Base-by-base conservation (phyloP, 805 yeast genomes). In the Kodamaea laetipori region DNA sequence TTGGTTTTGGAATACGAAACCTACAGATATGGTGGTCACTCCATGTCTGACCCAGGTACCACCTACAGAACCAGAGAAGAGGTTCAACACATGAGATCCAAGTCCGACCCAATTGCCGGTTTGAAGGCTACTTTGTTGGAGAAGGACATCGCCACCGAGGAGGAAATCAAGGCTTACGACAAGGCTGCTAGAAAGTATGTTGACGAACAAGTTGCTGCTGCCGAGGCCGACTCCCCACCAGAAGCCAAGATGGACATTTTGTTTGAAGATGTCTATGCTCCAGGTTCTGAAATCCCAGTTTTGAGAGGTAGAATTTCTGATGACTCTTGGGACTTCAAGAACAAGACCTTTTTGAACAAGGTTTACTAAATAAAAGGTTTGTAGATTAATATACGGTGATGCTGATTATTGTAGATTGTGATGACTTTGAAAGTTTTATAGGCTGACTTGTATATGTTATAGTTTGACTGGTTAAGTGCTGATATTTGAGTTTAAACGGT, bases 31-130 rank as follows among this genome's bases (percentile, higher is more conserved):
- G 98, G 98, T 78, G 99, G 99, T 71, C 99, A 94, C 82, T 94
- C 99, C 57, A 94, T 94, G 98, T 92, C 98, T 57, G 99, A 94
- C 75, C 99, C 99, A 63, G 99, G 99, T 80, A 94, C 99, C 70
- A 94, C 99, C 55, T 94, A 94, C 84, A 86, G 99, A 82, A 94
- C 99, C 66, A 90, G 99, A 79, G 99, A 94, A 76, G 99, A 94
- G 78, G 94, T 94, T 57, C 97, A 90, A 77, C 92, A 92, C 78
- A 90, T 94, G 97, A 87, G 99, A 79, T 89, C 98, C 34, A 86
- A 89, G 78, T 90, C 86, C 69, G 99, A 94, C 71, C 97, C 98
- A 58, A 89, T 94, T 69, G 90, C 96, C 45, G 98, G 98, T 57
- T 81, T 94, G 66, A 92, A 90, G 80, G 83, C 82, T 61, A 86